Base-by-base conservation (phyloP, 495 filamentous ascomycete genomes). In the Hypoxylon perforatum region DNA sequence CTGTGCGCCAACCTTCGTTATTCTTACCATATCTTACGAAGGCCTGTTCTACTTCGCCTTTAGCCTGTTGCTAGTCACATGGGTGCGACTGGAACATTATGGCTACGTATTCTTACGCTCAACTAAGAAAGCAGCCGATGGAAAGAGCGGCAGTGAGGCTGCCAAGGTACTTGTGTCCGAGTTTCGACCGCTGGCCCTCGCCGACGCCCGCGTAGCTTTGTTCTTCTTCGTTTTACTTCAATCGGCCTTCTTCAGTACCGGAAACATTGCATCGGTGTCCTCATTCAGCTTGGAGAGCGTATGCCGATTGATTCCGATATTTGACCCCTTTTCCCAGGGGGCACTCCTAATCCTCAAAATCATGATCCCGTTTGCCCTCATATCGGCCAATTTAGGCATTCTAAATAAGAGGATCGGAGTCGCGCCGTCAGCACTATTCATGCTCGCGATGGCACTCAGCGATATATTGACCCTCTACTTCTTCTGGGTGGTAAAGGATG, bases 11-110 rank as follows among this genome's bases (percentile, higher is more conserved):
- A 89, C 89, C 10, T 99, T 99, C 74, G 91, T 99, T 73, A 91
- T 98, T 68, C 90, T 99, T 61, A 97, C 93, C 21, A 98, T 97
- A 75, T 96, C 93, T 15, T 99, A 97, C 82, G 96, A 99, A 75
- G 95, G 96, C 0, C 82, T 99, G 3, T 99, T 99, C 78, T 98
- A 97, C 81, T 85, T 97, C 64, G 88, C 88, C 17, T 98, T 97
- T 77, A 93, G 88, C 71, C 81, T 90, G 44, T 89, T 90, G 18
- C 82, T 99, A 9, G 82, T 96, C 58, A 90, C 88, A 61, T 99
- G 96, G 96, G 92, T 97, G 18, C 87, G 88, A 19, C 81, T 98
- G 0, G 96, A 99, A 73, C 90, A 97, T 67, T 90, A 86, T 36
- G 85, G 92, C 55, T 90, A 92, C 75, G 77, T 79, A 2, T 86